Evolutionary conservation across 2,329 filamentous ascomycete species (phyloP).

Genomic region (Mollisia scopiformis): DNA sequence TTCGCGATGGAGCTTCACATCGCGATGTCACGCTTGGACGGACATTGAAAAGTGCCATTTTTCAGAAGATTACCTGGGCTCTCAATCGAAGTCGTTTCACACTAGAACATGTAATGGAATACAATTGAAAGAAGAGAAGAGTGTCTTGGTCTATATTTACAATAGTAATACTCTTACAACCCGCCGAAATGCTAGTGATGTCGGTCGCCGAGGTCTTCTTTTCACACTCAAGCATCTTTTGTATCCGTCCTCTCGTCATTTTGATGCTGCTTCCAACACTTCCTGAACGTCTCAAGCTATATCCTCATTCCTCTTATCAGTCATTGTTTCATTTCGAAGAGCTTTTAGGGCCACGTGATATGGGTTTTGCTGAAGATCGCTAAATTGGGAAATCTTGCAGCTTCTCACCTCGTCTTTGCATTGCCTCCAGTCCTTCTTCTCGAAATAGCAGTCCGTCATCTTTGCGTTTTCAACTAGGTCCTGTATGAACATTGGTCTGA

Average conservation of each 20-base stretch:
- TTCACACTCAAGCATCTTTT: conserved; percentile 60
- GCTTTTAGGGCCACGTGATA: conserved; percentile 27
- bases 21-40: conserved; percentile 16
- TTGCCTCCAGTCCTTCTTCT: conserved; percentile 92
- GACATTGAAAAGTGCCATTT: neutral
- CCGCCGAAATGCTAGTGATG: conserved; percentile 1
- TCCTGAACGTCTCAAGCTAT: conserved; percentile 87
- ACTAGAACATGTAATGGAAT: neutral
- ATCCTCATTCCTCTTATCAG: conserved; percentile 21
- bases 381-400: conserved; percentile 20
- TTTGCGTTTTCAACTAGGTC: conserved; percentile 78
- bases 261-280: conserved; percentile 89
- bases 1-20: conserved; percentile 11
- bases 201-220: neutral
- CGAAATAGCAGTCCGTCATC: conserved; percentile 94
- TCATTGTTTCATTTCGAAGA: neutral
- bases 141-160: neutral
- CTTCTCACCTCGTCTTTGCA: conserved; percentile 83
- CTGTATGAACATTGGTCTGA: conserved; percentile 8
- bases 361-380: conserved; percentile 17
- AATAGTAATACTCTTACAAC: conserved; percentile 7
- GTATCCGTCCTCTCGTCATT: conserved; percentile 82
- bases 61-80: neutral
- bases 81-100: neutral
- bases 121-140: neutral